A percentile compares a stretch with the other conserved stretches of the same genome.
Evolutionary conservation across 169 alveolate species (phyloP).

Genomic region (Plasmodium yoelii): DNA sequence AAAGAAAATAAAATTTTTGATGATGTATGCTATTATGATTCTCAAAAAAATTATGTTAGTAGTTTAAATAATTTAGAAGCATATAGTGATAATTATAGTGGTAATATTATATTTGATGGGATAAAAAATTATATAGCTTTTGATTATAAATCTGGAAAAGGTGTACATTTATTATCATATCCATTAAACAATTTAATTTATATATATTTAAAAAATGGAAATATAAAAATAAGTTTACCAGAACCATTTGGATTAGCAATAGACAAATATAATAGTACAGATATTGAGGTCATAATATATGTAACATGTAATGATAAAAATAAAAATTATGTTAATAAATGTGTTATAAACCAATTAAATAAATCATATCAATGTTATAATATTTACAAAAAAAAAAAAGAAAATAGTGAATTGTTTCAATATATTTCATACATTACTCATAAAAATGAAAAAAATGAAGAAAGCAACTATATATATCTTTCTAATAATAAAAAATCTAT

Average conservation of each 20-base stretch:
- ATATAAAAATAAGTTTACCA: slow-evolving; percentile 25
- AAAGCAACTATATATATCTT: slow-evolving; percentile 10
- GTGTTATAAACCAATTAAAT: slow-evolving; percentile 25
- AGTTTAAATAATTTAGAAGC: slow-evolving; percentile 2
- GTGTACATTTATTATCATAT: slow-evolving; percentile 31
- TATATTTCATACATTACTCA: slow-evolving; percentile 32
- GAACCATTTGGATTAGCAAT: slow-evolving; percentile 46
- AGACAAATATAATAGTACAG: slow-evolving; percentile 26
- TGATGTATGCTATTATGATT: slow-evolving; percentile 44
- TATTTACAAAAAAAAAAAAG: slow-evolving; percentile 30
- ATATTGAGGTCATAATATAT: slow-evolving; percentile 7
- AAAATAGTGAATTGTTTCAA: slow-evolving; percentile 40
- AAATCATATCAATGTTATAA: slow-evolving; percentile 40
- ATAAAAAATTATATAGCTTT: slow-evolving; percentile 43
- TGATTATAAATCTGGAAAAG: slow-evolving; percentile 25
- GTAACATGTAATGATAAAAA: slow-evolving; percentile 59
- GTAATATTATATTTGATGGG: slow-evolving; percentile 49
- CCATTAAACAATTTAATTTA: slow-evolving; percentile 45
- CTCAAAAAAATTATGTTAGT: slow-evolving; percentile 35
- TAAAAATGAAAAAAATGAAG: not conserved
- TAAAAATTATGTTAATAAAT: slow-evolving; percentile 43
- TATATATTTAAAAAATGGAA: slow-evolving; percentile 1
- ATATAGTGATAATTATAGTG: slow-evolving; percentile 20
- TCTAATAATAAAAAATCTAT: slow-evolving; percentile 49
- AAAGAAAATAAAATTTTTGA: slow-evolving; percentile 29